phyloP scores from a whole-genome alignment of 2,329 filamentous ascomycete species.

The Nannizzia gypsea region DNA sequence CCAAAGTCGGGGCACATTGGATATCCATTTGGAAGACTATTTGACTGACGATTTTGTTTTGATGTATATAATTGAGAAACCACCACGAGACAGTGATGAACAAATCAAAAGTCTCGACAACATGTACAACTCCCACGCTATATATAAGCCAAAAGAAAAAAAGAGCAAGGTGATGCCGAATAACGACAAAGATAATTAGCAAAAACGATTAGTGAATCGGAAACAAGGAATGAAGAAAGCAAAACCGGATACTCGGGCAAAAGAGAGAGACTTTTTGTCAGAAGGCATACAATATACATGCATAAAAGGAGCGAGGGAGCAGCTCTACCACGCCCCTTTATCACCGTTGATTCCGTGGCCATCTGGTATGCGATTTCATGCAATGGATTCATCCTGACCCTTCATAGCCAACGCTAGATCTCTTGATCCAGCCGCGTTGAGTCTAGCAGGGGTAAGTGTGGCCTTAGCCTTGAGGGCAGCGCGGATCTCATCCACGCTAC shows the following conservation, averaged over 20 bases:
- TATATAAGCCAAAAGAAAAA: background rate
- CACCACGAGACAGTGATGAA: background rate
- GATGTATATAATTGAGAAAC: background rate
- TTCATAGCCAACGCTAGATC: slow-evolving; percentile 8
- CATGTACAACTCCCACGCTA: background rate
- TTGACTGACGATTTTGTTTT: background rate
- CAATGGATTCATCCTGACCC: slow-evolving; percentile 1
- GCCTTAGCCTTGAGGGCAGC: slow-evolving; percentile 30
- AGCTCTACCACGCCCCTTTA: background rate
- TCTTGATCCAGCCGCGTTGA: slow-evolving; percentile 7
- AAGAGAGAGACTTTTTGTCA: background rate
- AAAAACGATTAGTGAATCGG: background rate
- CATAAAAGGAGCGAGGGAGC: background rate
- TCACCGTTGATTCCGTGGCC: background rate
- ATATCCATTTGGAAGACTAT: background rate
- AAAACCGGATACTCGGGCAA: background rate
- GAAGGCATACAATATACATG: background rate
- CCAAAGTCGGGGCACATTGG: background rate
- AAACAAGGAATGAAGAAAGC: background rate
- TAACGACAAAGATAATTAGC: background rate
- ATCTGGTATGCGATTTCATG: background rate
- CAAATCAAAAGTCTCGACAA: background rate
- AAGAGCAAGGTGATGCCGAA: background rate
- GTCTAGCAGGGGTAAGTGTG: slow-evolving; percentile 11
- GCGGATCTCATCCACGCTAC: slow-evolving; percentile 38